Percentiles rank a stretch among this genome's conserved stretches.
phyloP scores from a whole-genome alignment of 306 rosid genomes.

The Lithocarpus polystachyus region DNA sequence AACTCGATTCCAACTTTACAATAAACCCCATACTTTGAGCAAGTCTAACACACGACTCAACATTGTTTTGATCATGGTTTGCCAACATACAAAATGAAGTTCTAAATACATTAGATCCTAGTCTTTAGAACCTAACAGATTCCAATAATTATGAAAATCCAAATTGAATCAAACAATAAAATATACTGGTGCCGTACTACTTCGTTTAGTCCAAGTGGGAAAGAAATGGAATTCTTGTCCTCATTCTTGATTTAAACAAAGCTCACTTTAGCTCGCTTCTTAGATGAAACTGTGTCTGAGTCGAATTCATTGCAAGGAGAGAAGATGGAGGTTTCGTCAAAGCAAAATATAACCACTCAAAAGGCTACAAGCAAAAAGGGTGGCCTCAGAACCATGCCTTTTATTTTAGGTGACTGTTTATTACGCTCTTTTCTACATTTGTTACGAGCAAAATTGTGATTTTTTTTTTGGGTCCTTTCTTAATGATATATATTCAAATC shows the following conservation, averaged over 20 bases:
- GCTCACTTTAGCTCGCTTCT: constrained; percentile 5
- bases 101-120: too few species aligned
- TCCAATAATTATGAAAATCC: too few species aligned
- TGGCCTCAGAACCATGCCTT: constrained; percentile 75
- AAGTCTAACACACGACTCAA: too few species aligned
- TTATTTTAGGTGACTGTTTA: constrained; percentile 52
- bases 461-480: not conserved
- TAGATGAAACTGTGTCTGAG: constrained; percentile 10
- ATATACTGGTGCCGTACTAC: not conserved
- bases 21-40: too few species aligned
- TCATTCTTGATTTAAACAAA: too few species aligned
- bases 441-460: not conserved
- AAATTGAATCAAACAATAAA: too few species aligned
- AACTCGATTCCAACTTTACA: too few species aligned
- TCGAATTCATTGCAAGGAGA: constrained; percentile 16
- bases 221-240: too few species aligned
- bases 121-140: too few species aligned
- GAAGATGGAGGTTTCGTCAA: constrained; percentile 33
- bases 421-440: not conserved
- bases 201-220: not conserved
- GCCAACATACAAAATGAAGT: too few species aligned
- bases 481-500: not conserved
- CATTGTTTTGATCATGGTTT: too few species aligned
- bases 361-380: constrained; percentile 44
- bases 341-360: constrained; percentile 31